Evolutionary conservation across 192 early-diverging fungal species (phyloP), one percentile per base, ranked within the genome.

Genomic region (Coemansia sp.): DNA sequence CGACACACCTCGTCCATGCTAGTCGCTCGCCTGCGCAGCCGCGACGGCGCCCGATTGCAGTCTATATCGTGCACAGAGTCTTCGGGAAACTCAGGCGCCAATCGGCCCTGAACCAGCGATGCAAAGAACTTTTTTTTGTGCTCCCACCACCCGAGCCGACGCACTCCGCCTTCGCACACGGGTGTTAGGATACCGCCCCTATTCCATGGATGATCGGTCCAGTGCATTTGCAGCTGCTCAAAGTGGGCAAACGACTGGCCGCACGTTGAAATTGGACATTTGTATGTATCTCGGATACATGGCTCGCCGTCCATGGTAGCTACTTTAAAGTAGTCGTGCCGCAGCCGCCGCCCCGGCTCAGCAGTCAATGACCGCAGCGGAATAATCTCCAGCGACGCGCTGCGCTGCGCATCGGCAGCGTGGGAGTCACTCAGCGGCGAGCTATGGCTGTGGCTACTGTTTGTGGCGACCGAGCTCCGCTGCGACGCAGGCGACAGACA

Each of bases 191-290:
- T 74, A 10, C 72, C 72, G 53, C 72, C 72, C 15, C 72, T 61
- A 48, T 74, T 74, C 72, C 72, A 74, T 18, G 72, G 72, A 42
- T 74, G 72, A 25, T 68, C 63, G 5, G 60, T 74, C 72, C 72
- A 74, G 57, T 74, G 72, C 52, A 14, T 36, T 48, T 74, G 72
- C 54, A 74, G 55, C 36, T 61, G 56, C 66, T 64, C 72, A 25
- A 74, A 74, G 25, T 40, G 59, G 38, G 3, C 61, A 38, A 74
- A 74, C 17, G 14, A 18, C 14, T 24, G 18, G 50, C 42, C 47
- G 24, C 72, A 74, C 49, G 68, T 23, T 6, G 72, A 66, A 14
- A 74, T 74, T 12, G 72, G 72, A 17, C 72, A 74, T 4, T 48
- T 44, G 60, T 74, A 74, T 7, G 36, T 15, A 4, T 18, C n/a